Conservation (phyloP, 306 rosid genomes). For the Inga laurina region DNA sequence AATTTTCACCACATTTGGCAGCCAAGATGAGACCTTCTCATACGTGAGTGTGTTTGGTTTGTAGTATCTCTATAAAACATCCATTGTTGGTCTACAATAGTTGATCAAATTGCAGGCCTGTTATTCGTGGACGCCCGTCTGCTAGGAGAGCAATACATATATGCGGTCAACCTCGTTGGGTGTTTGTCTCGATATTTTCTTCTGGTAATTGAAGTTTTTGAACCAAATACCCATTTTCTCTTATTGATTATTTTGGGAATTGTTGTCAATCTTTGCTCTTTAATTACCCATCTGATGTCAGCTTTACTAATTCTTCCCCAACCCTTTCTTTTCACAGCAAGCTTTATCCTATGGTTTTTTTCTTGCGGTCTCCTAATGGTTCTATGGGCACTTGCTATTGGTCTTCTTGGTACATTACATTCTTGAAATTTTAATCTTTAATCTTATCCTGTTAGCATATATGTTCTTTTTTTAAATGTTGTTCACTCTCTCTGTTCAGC, state of each 20-base stretch:
- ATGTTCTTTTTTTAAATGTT: neutral
- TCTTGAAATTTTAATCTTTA: constrained; percentile 7
- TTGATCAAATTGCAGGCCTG: constrained; percentile 36
- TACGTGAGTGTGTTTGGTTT: constrained; percentile 64
- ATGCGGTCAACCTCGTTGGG: constrained; percentile 98
- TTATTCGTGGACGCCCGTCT: constrained; percentile 45
- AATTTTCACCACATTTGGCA: constrained; percentile 92
- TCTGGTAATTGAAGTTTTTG: constrained; percentile 56
- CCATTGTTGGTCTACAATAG: neutral
- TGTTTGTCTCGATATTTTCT: constrained; percentile 73
- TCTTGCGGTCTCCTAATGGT: constrained; percentile 84
- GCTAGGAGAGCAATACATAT: constrained; percentile 81
- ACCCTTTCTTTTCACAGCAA: constrained; percentile 44
- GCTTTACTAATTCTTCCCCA: neutral
- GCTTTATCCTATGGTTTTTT: constrained; percentile 83
- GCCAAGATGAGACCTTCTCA: constrained; percentile 98
- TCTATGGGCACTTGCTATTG: constrained; percentile 79
- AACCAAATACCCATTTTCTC: neutral
- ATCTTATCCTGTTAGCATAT: neutral
- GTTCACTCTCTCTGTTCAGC: constrained; percentile 45
- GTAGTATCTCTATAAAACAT: constrained; percentile 11
- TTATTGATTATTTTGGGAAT: constrained; percentile 13
- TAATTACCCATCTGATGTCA: neutral
- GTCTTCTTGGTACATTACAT: constrained; percentile 72
- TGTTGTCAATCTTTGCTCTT: constrained; percentile 12